Percentiles rank a stretch among this genome's conserved stretches.
Evolutionary conservation across 768 basidiomycete genomes (phyloP).

Genomic region (Boletus subcaerulescens): DNA sequence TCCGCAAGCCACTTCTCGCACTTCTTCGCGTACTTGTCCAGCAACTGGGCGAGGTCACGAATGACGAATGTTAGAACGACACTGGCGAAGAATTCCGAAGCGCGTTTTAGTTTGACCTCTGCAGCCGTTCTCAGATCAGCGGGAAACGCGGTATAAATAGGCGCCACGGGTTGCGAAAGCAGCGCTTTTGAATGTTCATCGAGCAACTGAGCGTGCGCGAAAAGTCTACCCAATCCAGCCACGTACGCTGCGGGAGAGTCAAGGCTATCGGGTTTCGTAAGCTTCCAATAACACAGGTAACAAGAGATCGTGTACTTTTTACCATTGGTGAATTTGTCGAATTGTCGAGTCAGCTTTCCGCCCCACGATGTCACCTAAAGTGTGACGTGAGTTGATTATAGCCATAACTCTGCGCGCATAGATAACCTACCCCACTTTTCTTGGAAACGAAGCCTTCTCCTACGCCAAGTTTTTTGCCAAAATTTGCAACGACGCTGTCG

Average conservation of each 20-base stretch:
- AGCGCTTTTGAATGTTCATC: slow-evolving; percentile 84
- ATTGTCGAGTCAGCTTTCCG: slow-evolving; percentile 66
- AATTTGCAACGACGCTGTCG: slow-evolving; percentile 74
- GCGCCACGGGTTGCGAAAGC: slow-evolving; percentile 59
- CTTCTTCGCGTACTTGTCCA: slow-evolving; percentile 93
- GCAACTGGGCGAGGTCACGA: slow-evolving; percentile 76
- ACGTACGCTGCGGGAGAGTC: slow-evolving; percentile 89
- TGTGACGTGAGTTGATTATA: slow-evolving; percentile 9
- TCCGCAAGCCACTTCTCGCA: slow-evolving; percentile 91
- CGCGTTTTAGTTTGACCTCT: slow-evolving; percentile 73
- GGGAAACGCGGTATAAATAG: slow-evolving; percentile 72
- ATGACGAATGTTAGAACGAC: slow-evolving; percentile 90
- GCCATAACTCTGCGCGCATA: neutral
- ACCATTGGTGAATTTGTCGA: slow-evolving; percentile 84
- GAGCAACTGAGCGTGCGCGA: slow-evolving; percentile 71
- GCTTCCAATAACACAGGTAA: slow-evolving; percentile 9
- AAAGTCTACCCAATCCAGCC: slow-evolving; percentile 69
- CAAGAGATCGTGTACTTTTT: slow-evolving; percentile 63
- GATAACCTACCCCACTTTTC: slow-evolving; percentile 60
- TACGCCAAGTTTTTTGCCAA: slow-evolving; percentile 85
- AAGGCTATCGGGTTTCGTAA: slow-evolving; percentile 46
- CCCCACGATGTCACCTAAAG: slow-evolving; percentile 63
- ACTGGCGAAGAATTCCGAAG: slow-evolving; percentile 89
- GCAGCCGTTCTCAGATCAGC: slow-evolving; percentile 57
- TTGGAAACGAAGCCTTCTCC: slow-evolving; percentile 84